Percentiles rank a stretch among this genome's conserved stretches.
Conservation (phyloP, 192 early-diverging fungal species). For the Endogone sp. region DNA sequence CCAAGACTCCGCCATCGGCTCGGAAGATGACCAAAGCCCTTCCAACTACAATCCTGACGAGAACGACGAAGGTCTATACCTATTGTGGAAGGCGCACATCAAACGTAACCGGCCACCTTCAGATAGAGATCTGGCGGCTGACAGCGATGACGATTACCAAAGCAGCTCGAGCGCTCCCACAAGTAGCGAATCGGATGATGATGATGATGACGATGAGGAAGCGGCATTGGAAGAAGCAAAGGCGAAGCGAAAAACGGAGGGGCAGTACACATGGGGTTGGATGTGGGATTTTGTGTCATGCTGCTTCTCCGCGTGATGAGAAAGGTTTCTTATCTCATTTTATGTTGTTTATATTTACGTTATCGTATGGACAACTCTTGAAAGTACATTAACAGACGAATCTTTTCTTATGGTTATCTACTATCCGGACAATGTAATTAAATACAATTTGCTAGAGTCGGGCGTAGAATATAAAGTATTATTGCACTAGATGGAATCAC, state of each 20-base stretch:
- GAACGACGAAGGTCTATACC: background rate
- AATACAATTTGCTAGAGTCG: no score
- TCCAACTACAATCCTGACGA: background rate
- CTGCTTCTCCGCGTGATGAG: background rate
- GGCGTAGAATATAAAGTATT: no score
- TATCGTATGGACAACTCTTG: no score
- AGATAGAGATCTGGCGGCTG: background rate
- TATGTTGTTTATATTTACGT: no score
- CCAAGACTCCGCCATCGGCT: background rate
- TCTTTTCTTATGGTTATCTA: no score
- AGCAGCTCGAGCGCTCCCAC: background rate
- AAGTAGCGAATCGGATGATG: background rate
- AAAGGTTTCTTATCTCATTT: no score
- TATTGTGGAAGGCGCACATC: background rate
- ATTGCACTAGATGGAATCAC: no score
- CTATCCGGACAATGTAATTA: no score
- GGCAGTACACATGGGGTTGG: background rate
- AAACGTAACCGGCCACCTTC: background rate
- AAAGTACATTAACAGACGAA: no score
- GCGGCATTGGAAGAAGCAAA: background rate
- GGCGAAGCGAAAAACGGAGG: background rate
- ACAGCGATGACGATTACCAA: background rate
- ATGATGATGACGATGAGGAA: background rate
- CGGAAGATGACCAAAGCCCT: background rate
- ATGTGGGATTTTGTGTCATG: background rate